phyloP scores from a whole-genome alignment of 73 alveolate species.

The Blepharisma japonicum region DNA sequence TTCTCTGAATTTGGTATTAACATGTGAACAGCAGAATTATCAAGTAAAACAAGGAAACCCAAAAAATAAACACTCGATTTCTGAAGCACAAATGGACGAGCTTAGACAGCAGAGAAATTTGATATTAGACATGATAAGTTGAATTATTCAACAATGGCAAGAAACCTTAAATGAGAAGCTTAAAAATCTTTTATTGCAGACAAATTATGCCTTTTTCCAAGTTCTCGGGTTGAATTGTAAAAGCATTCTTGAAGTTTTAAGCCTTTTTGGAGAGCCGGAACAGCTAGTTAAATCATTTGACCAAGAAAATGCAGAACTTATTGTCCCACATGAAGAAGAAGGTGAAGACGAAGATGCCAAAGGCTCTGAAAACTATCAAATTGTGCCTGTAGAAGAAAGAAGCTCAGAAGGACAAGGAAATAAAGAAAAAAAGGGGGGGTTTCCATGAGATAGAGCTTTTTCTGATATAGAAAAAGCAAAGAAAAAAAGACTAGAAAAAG shows the following conservation, averaged over 20 bases:
- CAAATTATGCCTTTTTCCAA: conserved; percentile 56
- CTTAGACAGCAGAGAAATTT: conserved; percentile 43
- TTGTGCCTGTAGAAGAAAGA: neutral
- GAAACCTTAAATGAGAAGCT: conserved; percentile 66
- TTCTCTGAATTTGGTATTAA: conserved; percentile 60
- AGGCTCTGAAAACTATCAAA: neutral
- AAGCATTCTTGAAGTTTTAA: conserved; percentile 50
- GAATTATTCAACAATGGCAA: conserved; percentile 44
- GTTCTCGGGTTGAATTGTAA: conserved; percentile 45
- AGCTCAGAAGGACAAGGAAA: neutral
- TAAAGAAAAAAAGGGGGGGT: neutral
- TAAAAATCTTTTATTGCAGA: conserved; percentile 62
- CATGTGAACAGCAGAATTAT: conserved; percentile 55
- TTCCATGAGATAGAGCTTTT: conserved; percentile 28
- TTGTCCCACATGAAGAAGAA: neutral
- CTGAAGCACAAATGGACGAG: conserved; percentile 40
- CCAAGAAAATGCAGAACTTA: neutral
- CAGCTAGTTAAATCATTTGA: conserved; percentile 10
- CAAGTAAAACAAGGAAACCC: conserved; percentile 34
- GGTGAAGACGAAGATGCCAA: neutral
- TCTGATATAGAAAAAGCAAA: conserved; percentile 41
- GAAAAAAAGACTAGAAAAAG: conserved; percentile 37
- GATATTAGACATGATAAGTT: conserved; percentile 51
- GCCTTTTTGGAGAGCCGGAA: conserved; percentile 32
- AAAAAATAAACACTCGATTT: conserved; percentile 39